phyloP scores from a whole-genome alignment of 805 yeast genomes.

The Candida orba region DNA sequence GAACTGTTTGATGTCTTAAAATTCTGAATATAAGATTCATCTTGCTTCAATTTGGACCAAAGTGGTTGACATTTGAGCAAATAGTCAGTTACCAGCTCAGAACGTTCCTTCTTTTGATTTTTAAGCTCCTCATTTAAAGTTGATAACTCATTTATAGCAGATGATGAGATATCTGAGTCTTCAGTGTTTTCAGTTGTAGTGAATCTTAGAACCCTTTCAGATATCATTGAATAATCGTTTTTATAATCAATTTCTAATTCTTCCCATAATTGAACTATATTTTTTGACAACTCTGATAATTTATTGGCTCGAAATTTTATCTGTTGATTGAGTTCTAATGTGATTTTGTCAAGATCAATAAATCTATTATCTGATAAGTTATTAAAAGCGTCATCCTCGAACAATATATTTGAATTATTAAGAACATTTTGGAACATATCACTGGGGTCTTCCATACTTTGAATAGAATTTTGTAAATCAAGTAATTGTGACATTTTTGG shows the following conservation, averaged over 20 bases:
- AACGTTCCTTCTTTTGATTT: conserved; percentile 11
- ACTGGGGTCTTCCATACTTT: conserved; percentile 3
- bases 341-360: conserved; percentile 2
- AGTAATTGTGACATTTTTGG: conserved; percentile 14
- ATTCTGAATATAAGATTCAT: conserved; percentile 28
- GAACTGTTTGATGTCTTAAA: conserved; percentile 38
- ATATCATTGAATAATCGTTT: conserved; percentile 14
- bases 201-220: conserved; percentile 11
- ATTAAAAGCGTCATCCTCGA: conserved; percentile 17
- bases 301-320: conserved; percentile 10
- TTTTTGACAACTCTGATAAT: conserved; percentile 8
- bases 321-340: conserved; percentile 15
- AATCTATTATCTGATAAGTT: conserved; percentile 18
- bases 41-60: conserved; percentile 54
- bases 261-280: conserved; percentile 14
- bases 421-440: conserved; percentile 18
- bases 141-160: conserved; percentile 9
- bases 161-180: conserved; percentile 10
- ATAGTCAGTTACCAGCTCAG: conserved; percentile 15
- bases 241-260: conserved; percentile 21
- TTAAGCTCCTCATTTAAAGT: conserved; percentile 9
- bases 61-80: conserved; percentile 37
- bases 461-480: conserved; percentile 4
- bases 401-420: conserved; percentile 14
- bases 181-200: not conserved